phyloP scores from a whole-genome alignment of 768 basidiomycete species.

The Tylopilus balloui region DNA sequence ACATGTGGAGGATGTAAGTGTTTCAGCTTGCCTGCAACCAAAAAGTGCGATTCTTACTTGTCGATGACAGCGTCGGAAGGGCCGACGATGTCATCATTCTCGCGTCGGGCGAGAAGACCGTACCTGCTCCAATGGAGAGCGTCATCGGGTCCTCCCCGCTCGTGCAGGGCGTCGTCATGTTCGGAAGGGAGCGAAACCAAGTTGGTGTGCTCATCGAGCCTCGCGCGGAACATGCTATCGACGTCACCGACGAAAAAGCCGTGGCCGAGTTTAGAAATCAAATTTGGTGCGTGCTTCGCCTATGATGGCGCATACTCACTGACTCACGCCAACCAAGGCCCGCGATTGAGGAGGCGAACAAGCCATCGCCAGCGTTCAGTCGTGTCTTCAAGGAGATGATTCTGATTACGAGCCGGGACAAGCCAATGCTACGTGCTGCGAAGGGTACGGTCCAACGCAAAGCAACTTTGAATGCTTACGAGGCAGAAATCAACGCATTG shows the following conservation, averaged over 20 bases:
- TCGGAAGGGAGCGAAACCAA: constrained; percentile 32
- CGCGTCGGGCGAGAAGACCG: constrained; percentile 19
- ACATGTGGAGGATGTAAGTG: constrained; percentile 35
- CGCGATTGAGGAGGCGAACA: constrained; percentile 43
- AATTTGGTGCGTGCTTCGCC: constrained; percentile 23
- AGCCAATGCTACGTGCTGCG: constrained; percentile 41
- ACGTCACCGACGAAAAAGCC: constrained; percentile 20
- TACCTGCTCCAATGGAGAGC: constrained; percentile 27
- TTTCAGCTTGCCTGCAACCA: accelerated
- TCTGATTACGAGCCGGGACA: constrained; percentile 36
- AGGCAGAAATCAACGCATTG: constrained; percentile 44
- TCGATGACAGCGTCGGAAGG: constrained; percentile 27
- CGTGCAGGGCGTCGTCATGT: constrained; percentile 29
- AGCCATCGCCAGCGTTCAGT: constrained; percentile 38
- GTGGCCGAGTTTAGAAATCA: constrained; percentile 29
- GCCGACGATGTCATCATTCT: constrained; percentile 35
- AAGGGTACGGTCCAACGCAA: constrained; percentile 46
- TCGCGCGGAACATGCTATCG: constrained; percentile 9
- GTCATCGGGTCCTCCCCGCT: constrained; percentile 21
- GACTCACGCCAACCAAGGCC: constrained; percentile 26
- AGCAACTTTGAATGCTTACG: constrained; percentile 37
- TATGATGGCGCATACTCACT: not conserved
- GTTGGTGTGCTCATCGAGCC: constrained; percentile 34
- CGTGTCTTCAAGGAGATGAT: constrained; percentile 53
- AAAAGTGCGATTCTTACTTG: not conserved